Base-by-base conservation (phyloP, 129 eudicot genomes). In the Saposhnikovia divaricata region DNA sequence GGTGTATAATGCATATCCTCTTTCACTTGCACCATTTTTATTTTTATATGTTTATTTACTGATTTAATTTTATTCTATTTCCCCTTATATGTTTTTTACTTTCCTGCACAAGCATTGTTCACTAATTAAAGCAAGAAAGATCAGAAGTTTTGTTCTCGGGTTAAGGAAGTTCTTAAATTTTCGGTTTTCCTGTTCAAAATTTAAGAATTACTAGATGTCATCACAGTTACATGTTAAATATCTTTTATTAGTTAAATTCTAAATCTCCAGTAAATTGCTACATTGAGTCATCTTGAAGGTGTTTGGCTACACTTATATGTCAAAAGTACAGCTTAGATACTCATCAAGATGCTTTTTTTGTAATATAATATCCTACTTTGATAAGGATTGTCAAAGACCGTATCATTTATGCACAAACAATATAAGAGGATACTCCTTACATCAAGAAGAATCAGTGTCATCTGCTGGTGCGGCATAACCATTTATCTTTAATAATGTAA, bases 1-100 rank as follows among this genome's bases (percentile, higher is more conserved):
- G 98, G 97, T 92, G 81, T 86, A 37, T 85, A 55, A 57, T 80
- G 34, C 74, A 77, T 72, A 27, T 27, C 42, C 38, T 78, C 44
- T 61, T 21, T 75, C 42, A 15, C 28, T 23, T 77, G 27, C 9
- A 51, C 57, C 77, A 42, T 73, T 73, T 42, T 50, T 72, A 11
- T 28, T 44, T 18, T 21, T 8, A 43, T 23, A 23, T 45, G 40
- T 45, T 44, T 48, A 13, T 12, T n/a, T 72, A 43, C 19, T 42
- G 4, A 25, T 73, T 28, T 44, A 0, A 44, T 73, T 43, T n/a
- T 1, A 73, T 73, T 72, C 37, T 28, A 0, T 68, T 16, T 72
- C 48, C 34, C 66, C 66, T 8, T 59, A 0, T 72, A 21, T 72
- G 31, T 72, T 38, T 31, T 7, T 42, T 19, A 21, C 42, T 72